These are phyloP conservation scores for Vaccinium vitisidaea DNA, from an alignment of 148 eudicot species.

Conservation along the genomic window DNA sequence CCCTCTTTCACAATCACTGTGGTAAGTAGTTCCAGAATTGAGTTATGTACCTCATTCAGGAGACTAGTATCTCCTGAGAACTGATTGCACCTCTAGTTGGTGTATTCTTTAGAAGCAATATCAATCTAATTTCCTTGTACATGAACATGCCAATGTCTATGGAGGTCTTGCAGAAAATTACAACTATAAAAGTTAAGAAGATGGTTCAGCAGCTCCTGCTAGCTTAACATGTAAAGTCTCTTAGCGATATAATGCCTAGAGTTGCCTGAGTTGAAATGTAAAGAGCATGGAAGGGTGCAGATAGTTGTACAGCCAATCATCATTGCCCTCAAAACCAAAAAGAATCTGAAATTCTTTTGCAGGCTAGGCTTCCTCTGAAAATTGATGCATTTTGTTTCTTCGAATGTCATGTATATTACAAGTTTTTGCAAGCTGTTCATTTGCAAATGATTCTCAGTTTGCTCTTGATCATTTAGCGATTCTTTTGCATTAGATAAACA, in stretches of 20 bases:
- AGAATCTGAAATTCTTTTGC: background rate
- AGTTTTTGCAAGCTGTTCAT: background rate
- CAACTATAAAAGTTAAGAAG: background rate
- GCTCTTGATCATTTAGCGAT: background rate
- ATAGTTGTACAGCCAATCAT: background rate
- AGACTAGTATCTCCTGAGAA: background rate
- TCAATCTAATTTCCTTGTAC: background rate
- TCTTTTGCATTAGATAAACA: background rate
- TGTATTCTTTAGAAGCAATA: background rate
- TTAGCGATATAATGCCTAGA: background rate
- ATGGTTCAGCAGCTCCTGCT: background rate
- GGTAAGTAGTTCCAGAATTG: conserved; percentile 62
- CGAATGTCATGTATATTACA: background rate
- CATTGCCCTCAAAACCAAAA: background rate
- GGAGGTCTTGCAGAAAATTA: background rate
- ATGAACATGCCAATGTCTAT: background rate
- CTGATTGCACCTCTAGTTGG: background rate
- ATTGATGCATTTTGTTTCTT: background rate
- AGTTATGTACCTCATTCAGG: background rate
- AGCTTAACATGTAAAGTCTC: background rate
- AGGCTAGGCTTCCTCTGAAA: background rate
- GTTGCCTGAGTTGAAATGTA: background rate
- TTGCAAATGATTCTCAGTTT: background rate
- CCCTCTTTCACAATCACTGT: conserved; percentile 89
- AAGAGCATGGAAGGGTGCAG: background rate